These are phyloP conservation scores for Sicyos edulis DNA, from an alignment of 306 rosid species.

Conservation along the genomic window DNA sequence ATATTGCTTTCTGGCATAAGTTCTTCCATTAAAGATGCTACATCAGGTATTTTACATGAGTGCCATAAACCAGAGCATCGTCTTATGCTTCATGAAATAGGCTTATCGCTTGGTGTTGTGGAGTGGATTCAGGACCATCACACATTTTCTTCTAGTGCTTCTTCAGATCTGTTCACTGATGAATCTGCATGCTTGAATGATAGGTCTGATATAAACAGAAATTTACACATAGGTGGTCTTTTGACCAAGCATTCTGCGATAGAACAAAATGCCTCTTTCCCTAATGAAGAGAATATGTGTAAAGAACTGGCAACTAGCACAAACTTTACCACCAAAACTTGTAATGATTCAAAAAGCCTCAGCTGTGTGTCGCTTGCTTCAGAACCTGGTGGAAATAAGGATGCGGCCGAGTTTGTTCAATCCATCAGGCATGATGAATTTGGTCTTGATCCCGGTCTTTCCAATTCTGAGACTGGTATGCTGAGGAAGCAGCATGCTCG, in stretches of 20 bases:
- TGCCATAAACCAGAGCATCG: slow-evolving; percentile 58
- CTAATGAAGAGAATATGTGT: slow-evolving; percentile 22
- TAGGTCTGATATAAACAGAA: slow-evolving; percentile 25
- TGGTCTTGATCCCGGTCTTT: slow-evolving; percentile 71
- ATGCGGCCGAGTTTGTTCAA: slow-evolving; percentile 57
- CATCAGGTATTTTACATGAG: slow-evolving; percentile 64
- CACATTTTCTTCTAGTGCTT: slow-evolving; percentile 36
- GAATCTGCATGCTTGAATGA: slow-evolving; percentile 34
- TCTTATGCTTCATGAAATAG: slow-evolving; percentile 83
- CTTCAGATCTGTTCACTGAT: slow-evolving; percentile 26
- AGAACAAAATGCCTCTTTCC: slow-evolving; percentile 30
- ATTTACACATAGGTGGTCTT: slow-evolving; percentile 29
- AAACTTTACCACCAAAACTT: slow-evolving; percentile 27
- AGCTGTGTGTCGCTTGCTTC: slow-evolving; percentile 23
- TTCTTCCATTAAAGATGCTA: slow-evolving; percentile 57
- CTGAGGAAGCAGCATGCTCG: slow-evolving; percentile 94
- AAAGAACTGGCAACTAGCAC: slow-evolving; percentile 24
- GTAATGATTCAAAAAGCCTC: slow-evolving; percentile 27
- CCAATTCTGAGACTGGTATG: slow-evolving; percentile 53
- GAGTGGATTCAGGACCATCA: slow-evolving; percentile 76
- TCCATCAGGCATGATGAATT: slow-evolving; percentile 88
- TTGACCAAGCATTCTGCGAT: slow-evolving; percentile 28
- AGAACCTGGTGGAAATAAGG: slow-evolving; percentile 36
- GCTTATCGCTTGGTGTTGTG: slow-evolving; percentile 59
- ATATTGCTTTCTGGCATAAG: slow-evolving; percentile 72